Evolutionary conservation across 768 basidiomycete species (phyloP), one percentile per base, ranked within the genome.

Genomic region (Termitomyces titanicus): DNA sequence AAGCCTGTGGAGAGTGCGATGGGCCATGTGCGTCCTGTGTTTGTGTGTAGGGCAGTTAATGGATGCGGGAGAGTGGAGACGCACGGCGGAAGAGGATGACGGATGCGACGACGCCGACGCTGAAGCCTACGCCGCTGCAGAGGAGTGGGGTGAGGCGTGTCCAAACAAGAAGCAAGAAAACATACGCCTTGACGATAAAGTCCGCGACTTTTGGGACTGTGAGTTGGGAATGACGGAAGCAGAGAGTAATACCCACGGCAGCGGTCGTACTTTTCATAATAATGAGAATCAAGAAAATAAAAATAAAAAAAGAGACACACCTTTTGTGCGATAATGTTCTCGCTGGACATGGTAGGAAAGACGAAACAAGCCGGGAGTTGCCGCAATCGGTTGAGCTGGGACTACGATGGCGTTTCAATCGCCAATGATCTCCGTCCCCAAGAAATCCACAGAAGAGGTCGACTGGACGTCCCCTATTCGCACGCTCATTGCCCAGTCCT

Each of bases 401-500:
- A 25, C 33, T 47, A 46, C 39, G 12, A 89, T 89, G 86, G 81
- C 87, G 45, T 79, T 84, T 69, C 88, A 92, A 71, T 86, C 89
- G 44, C 94, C 94, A 12, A 88, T 92, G 81, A 88, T 96, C 59
- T 82, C 92, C 12, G 92, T 98, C 37, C 95, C 96, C 0, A 88
- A 81, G 76, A 99, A 99, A 79, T 77, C 82, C n/a, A 97, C 97
- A 0, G 88, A 93, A 15, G 96, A 98, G 62, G 94, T 96, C 25
- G 97, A 99, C 75, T 98, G 95, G 90, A 89, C 94, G 1, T 80
- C 82, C 0, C 91, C 94, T 2, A 91, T 98, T 59, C 84, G 89
- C 29, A 84, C 77, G 61, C 77, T 94, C 42, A 95, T 99, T 70
- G 80, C 90, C 2, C 88, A 92, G 63, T 93, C 92, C 0, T 99